Conservation (phyloP, 2,329 filamentous ascomycete genomes). For the Cytospora leucostoma region DNA sequence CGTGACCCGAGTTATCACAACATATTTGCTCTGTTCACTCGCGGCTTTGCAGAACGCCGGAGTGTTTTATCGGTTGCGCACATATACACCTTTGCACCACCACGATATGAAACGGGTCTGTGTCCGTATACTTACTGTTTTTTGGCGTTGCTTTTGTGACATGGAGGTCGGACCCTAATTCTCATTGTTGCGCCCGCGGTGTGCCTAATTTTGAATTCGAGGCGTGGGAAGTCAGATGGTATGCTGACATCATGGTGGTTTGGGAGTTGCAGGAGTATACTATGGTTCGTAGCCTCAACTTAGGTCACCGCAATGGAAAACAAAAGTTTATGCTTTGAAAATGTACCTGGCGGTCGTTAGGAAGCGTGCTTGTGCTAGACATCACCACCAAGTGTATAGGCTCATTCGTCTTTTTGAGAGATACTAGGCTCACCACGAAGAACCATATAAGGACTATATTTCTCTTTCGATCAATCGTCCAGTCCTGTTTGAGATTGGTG, state of each 20-base stretch:
- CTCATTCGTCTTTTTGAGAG: too few relatives aligned
- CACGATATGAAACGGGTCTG: background rate
- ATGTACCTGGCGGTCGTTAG: background rate
- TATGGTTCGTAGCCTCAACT: slow-evolving; percentile 17
- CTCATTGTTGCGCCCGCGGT: slow-evolving; percentile 4
- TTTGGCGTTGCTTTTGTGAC: slow-evolving; percentile 16
- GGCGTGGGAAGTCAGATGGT: slow-evolving; percentile 20
- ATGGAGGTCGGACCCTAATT: slow-evolving; percentile 9
- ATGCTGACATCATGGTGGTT: slow-evolving; percentile 18
- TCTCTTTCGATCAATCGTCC: too few relatives aligned
- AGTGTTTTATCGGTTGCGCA: background rate
- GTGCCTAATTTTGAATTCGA: slow-evolving; percentile 19
- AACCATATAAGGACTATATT: too few relatives aligned
- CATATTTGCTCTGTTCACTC: background rate
- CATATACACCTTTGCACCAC: slow-evolving; percentile 4
- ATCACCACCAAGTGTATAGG: background rate
- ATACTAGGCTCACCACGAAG: too few relatives aligned
- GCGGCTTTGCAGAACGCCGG: slow-evolving; percentile 1
- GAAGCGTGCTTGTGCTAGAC: background rate
- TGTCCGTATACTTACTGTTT: slow-evolving; percentile 7
- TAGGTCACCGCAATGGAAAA: slow-evolving; percentile 26
- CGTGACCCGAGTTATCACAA: slow-evolving; percentile 4
- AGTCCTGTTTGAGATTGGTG: too few relatives aligned
- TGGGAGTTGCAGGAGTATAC: slow-evolving; percentile 28
- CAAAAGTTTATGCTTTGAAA: slow-evolving; percentile 22